These are phyloP conservation scores for Fusarium nematophilum DNA, from an alignment of 2,329 filamentous ascomycete species.

Conservation along the genomic window DNA sequence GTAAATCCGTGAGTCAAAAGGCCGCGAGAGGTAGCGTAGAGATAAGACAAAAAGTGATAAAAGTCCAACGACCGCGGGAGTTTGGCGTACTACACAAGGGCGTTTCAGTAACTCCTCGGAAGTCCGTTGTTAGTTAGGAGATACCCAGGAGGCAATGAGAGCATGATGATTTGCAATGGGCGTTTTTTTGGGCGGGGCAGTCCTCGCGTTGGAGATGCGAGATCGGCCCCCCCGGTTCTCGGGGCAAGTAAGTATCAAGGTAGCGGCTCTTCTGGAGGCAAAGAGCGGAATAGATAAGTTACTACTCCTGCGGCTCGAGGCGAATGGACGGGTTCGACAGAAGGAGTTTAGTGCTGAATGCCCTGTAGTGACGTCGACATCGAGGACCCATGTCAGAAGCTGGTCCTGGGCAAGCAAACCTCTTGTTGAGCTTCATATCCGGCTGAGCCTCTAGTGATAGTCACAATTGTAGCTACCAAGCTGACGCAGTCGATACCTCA, in stretches of 20 bases:
- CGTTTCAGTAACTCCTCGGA: constrained; percentile 40
- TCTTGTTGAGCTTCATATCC: neutral
- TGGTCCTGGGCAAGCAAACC: constrained; percentile 5
- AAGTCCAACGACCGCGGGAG: neutral
- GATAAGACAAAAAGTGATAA: constrained; percentile 10
- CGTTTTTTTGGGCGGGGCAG: constrained; percentile 5
- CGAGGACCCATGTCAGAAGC: neutral
- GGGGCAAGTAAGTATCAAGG: too few species aligned
- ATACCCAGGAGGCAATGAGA: constrained; percentile 49
- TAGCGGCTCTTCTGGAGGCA: constrained; percentile 21
- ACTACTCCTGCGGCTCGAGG: too few species aligned
- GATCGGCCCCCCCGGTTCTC: constrained; percentile 39
- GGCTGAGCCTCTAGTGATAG: too few species aligned
- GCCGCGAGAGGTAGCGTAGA: neutral
- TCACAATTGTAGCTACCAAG: too few species aligned
- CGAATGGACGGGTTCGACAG: neutral
- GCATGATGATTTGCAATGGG: constrained; percentile 50
- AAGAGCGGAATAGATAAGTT: too few species aligned
- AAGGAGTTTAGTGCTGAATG: neutral
- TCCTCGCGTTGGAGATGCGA: constrained; percentile 37
- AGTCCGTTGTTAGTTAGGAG: constrained; percentile 6
- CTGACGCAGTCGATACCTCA: neutral
- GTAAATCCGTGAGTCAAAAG: neutral
- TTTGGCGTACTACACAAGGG: constrained; percentile 4
- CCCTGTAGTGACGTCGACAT: constrained; percentile 23